These are phyloP conservation scores for Phyllostachys edulis DNA, from an alignment of 176 grass and related monocot genomes.

Conservation along the genomic window DNA sequence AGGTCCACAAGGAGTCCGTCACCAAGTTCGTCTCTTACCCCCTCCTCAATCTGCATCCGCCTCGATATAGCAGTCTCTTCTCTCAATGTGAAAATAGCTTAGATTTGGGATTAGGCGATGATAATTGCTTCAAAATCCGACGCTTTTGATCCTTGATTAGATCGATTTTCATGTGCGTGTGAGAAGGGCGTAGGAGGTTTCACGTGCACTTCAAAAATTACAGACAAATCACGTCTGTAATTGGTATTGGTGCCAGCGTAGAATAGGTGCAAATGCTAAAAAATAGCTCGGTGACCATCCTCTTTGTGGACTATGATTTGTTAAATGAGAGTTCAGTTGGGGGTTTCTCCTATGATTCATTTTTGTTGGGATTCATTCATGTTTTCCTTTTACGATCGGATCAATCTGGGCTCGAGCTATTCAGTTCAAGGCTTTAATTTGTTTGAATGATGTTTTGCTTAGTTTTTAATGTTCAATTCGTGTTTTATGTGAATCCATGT, in stretches of 20 bases:
- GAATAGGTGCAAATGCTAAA: too few relatives aligned
- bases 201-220: not conserved
- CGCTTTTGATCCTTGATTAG: not conserved
- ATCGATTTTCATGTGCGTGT: not conserved
- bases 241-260: not conserved
- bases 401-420: not conserved
- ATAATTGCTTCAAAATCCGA: not conserved
- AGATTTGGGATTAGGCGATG: too few relatives aligned
- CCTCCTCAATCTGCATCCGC: not conserved
- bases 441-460: not conserved
- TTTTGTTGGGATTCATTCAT: not conserved
- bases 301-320: not conserved
- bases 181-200: not conserved
- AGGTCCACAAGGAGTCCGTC: slow-evolving; percentile 98
- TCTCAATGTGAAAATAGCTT: not conserved
- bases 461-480: not conserved
- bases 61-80: not conserved
- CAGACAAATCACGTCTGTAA: not conserved
- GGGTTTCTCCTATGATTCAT: not conserved
- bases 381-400: not conserved
- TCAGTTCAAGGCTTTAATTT: not conserved
- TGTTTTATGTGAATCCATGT: not conserved
- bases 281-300: not conserved
- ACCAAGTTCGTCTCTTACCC: slow-evolving; percentile 51
- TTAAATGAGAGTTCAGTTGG: not conserved